A percentile compares a stretch with the other conserved stretches of the same genome.
Evolutionary conservation across 2,329 filamentous ascomycete genomes (phyloP).

Genomic region (Calonectria naviculata): DNA sequence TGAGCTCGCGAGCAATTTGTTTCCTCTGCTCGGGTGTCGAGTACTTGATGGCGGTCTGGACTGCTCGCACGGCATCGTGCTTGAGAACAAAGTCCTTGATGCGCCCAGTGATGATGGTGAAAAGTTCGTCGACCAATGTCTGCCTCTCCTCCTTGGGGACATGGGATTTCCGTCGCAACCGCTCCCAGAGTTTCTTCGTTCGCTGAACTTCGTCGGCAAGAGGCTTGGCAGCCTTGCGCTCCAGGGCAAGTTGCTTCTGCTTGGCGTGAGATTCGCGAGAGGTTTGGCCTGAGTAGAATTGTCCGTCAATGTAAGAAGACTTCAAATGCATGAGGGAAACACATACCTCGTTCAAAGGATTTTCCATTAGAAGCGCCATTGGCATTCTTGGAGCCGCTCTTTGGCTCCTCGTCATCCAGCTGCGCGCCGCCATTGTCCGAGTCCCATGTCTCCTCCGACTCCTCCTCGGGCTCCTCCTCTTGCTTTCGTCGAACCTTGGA

Average conservation of each 20-base stretch:
- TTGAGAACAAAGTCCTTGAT: conserved; percentile 98
- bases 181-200: conserved; percentile 98
- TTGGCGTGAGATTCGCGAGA: conserved; percentile 92
- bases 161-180: conserved; percentile 90
- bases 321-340: neutral
- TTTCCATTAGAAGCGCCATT: conserved; percentile 49
- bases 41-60: conserved; percentile 98
- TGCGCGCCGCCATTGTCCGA: conserved; percentile 65
- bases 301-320: conserved; percentile 18
- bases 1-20: conserved; percentile 87
- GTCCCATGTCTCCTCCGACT: conserved; percentile 59
- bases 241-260: conserved; percentile 87
- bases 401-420: conserved; percentile 53
- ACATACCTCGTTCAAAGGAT: conserved; percentile 55
- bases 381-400: conserved; percentile 47
- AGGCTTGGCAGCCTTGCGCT: conserved; percentile 93
- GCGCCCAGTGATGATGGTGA: conserved; percentile 88
- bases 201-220: conserved; percentile 89
- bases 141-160: conserved; percentile 91
- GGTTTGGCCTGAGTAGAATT: conserved; percentile 62
- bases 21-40: conserved; percentile 85
- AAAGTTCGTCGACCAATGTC: conserved; percentile 88
- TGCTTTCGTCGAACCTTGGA: conserved; percentile 47
- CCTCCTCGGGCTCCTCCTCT: conserved; percentile 54
- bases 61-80: conserved; percentile 95